Evolutionary conservation across 2,329 filamentous ascomycete genomes (phyloP).

Genomic region (Cladosporium phlei): DNA sequence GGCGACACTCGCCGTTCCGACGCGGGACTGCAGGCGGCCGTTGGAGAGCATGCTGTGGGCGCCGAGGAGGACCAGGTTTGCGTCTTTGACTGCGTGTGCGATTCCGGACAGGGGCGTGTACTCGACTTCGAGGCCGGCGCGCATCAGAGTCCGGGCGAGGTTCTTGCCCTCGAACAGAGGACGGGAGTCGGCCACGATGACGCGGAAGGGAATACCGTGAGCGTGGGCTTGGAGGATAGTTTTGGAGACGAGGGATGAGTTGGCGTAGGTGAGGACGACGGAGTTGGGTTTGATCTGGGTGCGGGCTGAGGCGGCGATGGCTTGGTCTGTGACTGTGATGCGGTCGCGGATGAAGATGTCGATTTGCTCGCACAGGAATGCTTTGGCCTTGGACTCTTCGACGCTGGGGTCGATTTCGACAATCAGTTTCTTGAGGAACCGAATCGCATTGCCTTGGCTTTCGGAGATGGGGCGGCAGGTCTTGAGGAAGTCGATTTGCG

Average conservation of each 20-base stretch:
- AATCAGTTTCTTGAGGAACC: slow-evolving; percentile 89
- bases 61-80: slow-evolving; percentile 73
- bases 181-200: slow-evolving; percentile 76
- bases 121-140: slow-evolving; percentile 67
- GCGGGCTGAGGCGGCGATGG: slow-evolving; percentile 73
- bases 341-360: slow-evolving; percentile 88
- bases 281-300: slow-evolving; percentile 74
- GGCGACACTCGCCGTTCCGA: slow-evolving; percentile 82
- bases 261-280: slow-evolving; percentile 79
- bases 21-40: slow-evolving; percentile 79
- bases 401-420: slow-evolving; percentile 83
- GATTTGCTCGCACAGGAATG: slow-evolving; percentile 70
- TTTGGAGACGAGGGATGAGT: slow-evolving; percentile 79
- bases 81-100: slow-evolving; percentile 65
- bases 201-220: slow-evolving; percentile 69
- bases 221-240: slow-evolving; percentile 69
- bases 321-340: slow-evolving; percentile 78
- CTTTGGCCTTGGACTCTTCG: slow-evolving; percentile 76
- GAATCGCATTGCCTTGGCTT: slow-evolving; percentile 93
- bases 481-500: slow-evolving; percentile 91
- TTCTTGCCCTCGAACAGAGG: slow-evolving; percentile 66
- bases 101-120: slow-evolving; percentile 80
- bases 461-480: slow-evolving; percentile 94
- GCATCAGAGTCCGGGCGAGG: slow-evolving; percentile 65
- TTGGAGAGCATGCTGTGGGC: slow-evolving; percentile 96